Percentiles rank a stretch among this genome's conserved stretches.
phyloP scores from a whole-genome alignment of 2,329 filamentous ascomycete genomes.

The Sphaerostilbella broomeana region DNA sequence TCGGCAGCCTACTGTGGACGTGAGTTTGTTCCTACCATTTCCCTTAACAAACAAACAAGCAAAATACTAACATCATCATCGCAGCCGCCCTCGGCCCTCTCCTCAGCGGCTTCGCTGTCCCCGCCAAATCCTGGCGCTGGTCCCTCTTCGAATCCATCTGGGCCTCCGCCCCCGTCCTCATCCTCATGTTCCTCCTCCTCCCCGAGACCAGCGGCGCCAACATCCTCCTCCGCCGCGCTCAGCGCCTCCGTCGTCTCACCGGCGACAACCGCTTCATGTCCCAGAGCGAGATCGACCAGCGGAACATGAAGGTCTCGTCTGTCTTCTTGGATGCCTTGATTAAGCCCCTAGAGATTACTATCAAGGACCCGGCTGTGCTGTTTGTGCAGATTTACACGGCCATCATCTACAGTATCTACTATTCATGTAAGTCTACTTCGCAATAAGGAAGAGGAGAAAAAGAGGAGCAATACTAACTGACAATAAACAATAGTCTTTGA shows the following conservation, averaged over 20 bases:
- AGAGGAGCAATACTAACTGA: slow-evolving; percentile 14
- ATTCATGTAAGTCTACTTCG: slow-evolving; percentile 39
- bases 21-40: no score
- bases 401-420: slow-evolving; percentile 57
- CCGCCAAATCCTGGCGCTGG: slow-evolving; percentile 56
- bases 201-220: slow-evolving; percentile 56
- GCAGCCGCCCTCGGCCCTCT: slow-evolving; percentile 52
- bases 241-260: slow-evolving; percentile 54
- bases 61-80: slow-evolving; percentile 15
- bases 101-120: slow-evolving; percentile 53
- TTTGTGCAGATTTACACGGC: slow-evolving; percentile 57
- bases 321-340: slow-evolving; percentile 51
- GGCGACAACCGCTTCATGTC: slow-evolving; percentile 51
- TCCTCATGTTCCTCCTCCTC: slow-evolving; percentile 56
- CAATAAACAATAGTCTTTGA: slow-evolving; percentile 43
- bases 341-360: slow-evolving; percentile 53
- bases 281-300: slow-evolving; percentile 58
- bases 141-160: slow-evolving; percentile 58
- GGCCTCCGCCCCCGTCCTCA: slow-evolving; percentile 50
- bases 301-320: slow-evolving; percentile 40
- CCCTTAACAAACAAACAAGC: no score
- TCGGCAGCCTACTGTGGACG: slow-evolving; percentile 43
- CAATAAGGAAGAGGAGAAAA: no score
- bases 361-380: slow-evolving; percentile 55
- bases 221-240: slow-evolving; percentile 55